A percentile compares a stretch with the other conserved stretches of the same genome.
Evolutionary conservation across 2,329 filamentous ascomycete genomes (phyloP).

Genomic region (Xylaria sp.): DNA sequence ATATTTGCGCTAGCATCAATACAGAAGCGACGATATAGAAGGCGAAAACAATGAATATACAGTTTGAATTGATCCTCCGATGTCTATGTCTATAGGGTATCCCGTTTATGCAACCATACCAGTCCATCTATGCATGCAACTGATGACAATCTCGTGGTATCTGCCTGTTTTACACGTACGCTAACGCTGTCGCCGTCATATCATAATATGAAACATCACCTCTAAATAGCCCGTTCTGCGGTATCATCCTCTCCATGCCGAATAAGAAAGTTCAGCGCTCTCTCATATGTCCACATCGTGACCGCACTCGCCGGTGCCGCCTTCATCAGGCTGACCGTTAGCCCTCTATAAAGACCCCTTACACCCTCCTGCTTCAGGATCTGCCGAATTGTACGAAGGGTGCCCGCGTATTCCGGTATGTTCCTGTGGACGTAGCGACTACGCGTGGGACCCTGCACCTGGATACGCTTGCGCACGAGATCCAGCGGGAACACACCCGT

Average conservation of each 20-base stretch:
- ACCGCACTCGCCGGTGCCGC: conserved; percentile 92
- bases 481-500: conserved; percentile 93
- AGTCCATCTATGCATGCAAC: conserved; percentile 26
- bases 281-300: conserved; percentile 95
- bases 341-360: conserved; percentile 85
- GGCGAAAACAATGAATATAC: conserved; percentile 6
- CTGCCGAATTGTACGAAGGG: conserved; percentile 71
- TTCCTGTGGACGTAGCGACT: conserved; percentile 82
- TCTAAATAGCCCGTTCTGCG: conserved; percentile 27
- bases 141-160: background rate
- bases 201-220: conserved; percentile 20
- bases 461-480: conserved; percentile 89
- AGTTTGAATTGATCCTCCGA: conserved; percentile 20
- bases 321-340: conserved; percentile 91
- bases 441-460: conserved; percentile 92
- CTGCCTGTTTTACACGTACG: conserved; percentile 6
- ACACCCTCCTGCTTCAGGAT: conserved; percentile 80
- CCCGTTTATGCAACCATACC: conserved; percentile 17
- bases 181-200: background rate
- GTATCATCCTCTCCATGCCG: conserved; percentile 51
- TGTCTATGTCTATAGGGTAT: conserved; percentile 41
- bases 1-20: background rate
- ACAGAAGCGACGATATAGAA: background rate
- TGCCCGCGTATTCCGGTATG: conserved; percentile 84
- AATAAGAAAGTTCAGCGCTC: conserved; percentile 71